Evolutionary conservation across 345 rosid genomes (phyloP).

Genomic region (Microthlaspi erraticum): DNA sequence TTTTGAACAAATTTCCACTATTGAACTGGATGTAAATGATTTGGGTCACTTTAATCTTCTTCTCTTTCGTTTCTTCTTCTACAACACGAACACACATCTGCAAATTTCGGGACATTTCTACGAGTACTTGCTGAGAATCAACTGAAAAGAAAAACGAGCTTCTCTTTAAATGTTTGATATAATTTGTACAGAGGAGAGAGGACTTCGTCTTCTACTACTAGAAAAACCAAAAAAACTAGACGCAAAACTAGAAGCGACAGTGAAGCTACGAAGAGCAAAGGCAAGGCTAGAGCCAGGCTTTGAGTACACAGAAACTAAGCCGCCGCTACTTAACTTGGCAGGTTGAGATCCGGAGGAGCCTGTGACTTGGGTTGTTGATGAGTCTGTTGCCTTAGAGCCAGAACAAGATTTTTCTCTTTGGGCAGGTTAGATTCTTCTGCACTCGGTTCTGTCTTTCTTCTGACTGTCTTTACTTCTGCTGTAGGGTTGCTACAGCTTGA

Average conservation of each 20-base stretch:
- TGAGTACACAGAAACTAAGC: slow-evolving; percentile 9
- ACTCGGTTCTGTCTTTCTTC: slow-evolving; percentile 63
- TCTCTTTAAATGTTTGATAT: neutral
- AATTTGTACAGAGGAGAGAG: slow-evolving; percentile 13
- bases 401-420: slow-evolving; percentile 41
- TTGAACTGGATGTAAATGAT: no score
- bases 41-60: no score
- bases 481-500: slow-evolving; percentile 49
- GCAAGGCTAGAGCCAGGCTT: slow-evolving; percentile 22
- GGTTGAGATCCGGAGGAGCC: slow-evolving; percentile 30
- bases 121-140: neutral
- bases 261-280: slow-evolving; percentile 21
- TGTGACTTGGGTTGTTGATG: slow-evolving; percentile 6
- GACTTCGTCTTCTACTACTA: slow-evolving; percentile 2
- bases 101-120: no score
- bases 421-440: slow-evolving; percentile 49
- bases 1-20: no score
- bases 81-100: no score
- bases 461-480: slow-evolving; percentile 56
- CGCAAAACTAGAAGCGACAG: slow-evolving; percentile 21
- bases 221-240: neutral
- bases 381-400: slow-evolving; percentile 24
- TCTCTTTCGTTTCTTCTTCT: no score
- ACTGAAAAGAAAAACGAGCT: slow-evolving; percentile 4
- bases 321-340: slow-evolving; percentile 19